phyloP scores from a whole-genome alignment of 2,329 filamentous ascomycete species.

The Aspergillus tubingensis region DNA sequence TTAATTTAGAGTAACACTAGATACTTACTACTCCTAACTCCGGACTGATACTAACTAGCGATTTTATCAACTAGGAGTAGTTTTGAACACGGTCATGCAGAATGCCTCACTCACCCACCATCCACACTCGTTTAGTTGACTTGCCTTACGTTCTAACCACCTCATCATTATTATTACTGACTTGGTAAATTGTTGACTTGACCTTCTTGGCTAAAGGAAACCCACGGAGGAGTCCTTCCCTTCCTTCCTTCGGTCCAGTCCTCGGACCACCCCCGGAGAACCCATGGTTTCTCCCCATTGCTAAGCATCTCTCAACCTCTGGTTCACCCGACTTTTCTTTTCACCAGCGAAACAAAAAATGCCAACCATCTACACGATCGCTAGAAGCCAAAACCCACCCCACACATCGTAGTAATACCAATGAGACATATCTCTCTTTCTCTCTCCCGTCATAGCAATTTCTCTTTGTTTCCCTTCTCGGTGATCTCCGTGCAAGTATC shows the following conservation, averaged over 20 bases:
- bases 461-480: conserved; percentile 19
- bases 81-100: too few relatives aligned
- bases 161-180: too few relatives aligned
- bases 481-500: conserved; percentile 22
- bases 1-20: too few relatives aligned
- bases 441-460: not conserved
- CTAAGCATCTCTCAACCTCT: not conserved
- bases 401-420: not conserved
- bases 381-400: not conserved
- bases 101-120: too few relatives aligned
- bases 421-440: not conserved
- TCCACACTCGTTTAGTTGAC: too few relatives aligned
- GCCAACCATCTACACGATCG: not conserved
- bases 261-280: not conserved
- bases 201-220: not conserved
- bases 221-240: too few relatives aligned
- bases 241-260: not conserved
- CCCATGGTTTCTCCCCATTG: not conserved
- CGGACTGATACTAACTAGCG: too few relatives aligned
- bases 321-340: not conserved
- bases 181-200: too few relatives aligned
- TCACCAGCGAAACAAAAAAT: not conserved
- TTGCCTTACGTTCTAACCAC: too few relatives aligned
- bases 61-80: too few relatives aligned
- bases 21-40: too few relatives aligned